Base-by-base conservation (phyloP, 2,329 filamentous ascomycete genomes). In the Exophiala bonariae region DNA sequence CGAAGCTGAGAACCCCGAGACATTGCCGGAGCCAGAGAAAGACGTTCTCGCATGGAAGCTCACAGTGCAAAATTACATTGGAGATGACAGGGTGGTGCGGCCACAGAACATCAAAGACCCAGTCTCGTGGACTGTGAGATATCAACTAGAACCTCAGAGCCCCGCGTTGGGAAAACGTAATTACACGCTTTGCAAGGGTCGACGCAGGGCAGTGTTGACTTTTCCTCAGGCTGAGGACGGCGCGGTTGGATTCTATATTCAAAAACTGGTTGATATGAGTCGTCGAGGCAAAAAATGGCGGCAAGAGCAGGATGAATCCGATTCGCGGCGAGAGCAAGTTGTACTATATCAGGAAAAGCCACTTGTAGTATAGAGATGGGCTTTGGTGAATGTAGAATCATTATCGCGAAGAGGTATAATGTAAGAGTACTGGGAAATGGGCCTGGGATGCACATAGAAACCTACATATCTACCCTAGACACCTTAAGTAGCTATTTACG, bases 81-180 rank as follows among this genome's bases (percentile, higher is more conserved):
- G 93, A 60, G 83, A 79, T 14, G 44, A 71, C 10, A 26, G 11
- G 23, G 77, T 79, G 44, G 80, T 89, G 1, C 62, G 89, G 3
- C 87, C 89, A 0, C 55, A 67, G 1, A 57, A 73, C 0, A 63
- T 85, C 36, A 65, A 41, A 0, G 23, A 59, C 11, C 16, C 59
- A 0, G 76, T 82, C 55, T 61, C 70, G 6, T 96, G 91, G 91
- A 65, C 70, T 0, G 72, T 96, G n/a, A 82, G 93, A 58, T 96
- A 95, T 66, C 77, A 83, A 28, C 69, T 96, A 38, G 76, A 78
- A 36, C 86, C 91, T 55, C 71, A 90, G 2, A 42, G 66, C 0
- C 54, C 66, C 2, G 33, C 54, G 0, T 69, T 72, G 8, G 80
- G 78, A 1, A 66, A 65, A 50, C 66, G 46, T 1, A 64, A 86